Base-by-base conservation (phyloP, 345 rosid species). In the Camelina laxa region DNA sequence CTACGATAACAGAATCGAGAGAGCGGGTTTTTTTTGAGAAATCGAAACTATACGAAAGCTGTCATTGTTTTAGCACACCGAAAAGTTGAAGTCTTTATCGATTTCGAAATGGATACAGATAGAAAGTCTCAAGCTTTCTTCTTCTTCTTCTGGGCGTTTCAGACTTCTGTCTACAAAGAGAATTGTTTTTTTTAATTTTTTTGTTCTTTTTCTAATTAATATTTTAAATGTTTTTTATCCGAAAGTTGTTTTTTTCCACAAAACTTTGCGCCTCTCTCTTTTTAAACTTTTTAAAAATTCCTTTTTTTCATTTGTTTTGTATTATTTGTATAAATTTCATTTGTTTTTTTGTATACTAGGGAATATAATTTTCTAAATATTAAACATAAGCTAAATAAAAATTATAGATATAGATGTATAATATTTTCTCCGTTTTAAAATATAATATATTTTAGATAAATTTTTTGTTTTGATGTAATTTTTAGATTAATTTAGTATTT, bases 221-320 rank as follows among this genome's bases (percentile, higher is more conserved):
- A 33, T 62, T 62, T 36, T 70, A 44, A 22, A 42, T 31, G 20
- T 10, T 39, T 61, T 54, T 42, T 20, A 51, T 5, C 79, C 36
- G 5, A 65, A 41, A 38, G 45, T 66, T 56, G 19, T 67, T 73
- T 59, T 27, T 60, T 27, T 42, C 22, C 35, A 59, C 60, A 38
- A 67, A 38, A 59, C 67, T 75, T 75, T 75, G 62, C 67, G 67
- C 67, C 62, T 38, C 60, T 69, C 14, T 22, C 62, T 59, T 50
- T 73, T 65, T 13, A 54, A 67, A 67, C 6, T 31, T 22, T 33
- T 67, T 67, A 38, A 24, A 49, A 58, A 41, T 47, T 36, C 19
- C 6, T 5, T 19, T 16, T 21, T 30, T 12, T 51, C 35, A 2
- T 45, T 15, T 45, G 39, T 35, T 44, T 47, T 10, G 9, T 4